Evolutionary conservation across 2,329 filamentous ascomycete genomes (phyloP).

Genomic region (Parafenestella ontariensis): DNA sequence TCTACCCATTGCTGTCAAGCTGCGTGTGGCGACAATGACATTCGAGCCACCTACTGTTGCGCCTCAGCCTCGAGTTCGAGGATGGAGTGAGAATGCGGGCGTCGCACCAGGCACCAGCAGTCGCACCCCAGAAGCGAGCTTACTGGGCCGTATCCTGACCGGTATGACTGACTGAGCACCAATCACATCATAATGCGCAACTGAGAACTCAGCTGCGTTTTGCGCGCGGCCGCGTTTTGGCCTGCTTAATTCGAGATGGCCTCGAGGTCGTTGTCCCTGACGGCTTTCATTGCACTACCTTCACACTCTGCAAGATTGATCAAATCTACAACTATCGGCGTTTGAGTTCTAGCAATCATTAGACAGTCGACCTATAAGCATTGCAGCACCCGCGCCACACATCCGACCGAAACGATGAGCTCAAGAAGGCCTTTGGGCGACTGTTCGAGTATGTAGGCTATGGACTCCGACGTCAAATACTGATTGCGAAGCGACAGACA

Average conservation of each 20-base stretch:
- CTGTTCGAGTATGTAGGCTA: background rate
- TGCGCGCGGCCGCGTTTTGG: background rate
- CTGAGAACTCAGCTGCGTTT: constrained; percentile 8
- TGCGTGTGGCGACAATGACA: background rate
- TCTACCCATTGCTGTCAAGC: no score
- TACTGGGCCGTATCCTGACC: constrained; percentile 7
- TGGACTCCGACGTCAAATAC: background rate
- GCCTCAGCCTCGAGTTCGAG: background rate
- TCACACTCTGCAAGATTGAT: background rate
- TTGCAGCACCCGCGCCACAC: background rate
- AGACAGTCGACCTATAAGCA: background rate
- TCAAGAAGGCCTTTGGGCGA: background rate
- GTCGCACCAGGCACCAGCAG: background rate
- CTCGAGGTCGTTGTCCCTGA: background rate
- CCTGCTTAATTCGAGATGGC: background rate
- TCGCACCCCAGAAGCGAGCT: constrained; percentile 1
- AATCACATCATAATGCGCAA: constrained; percentile 14
- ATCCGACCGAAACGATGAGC: background rate
- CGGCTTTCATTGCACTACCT: background rate
- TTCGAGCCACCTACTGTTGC: background rate
- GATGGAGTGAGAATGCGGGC: background rate
- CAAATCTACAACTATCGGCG: background rate
- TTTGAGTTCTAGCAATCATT: background rate
- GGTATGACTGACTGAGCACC: constrained; percentile 1
- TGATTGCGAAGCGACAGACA: background rate